These are phyloP conservation scores for Xylariaceae sp. DNA, from an alignment of 2,329 filamentous ascomycete species.

Conservation along the genomic window DNA sequence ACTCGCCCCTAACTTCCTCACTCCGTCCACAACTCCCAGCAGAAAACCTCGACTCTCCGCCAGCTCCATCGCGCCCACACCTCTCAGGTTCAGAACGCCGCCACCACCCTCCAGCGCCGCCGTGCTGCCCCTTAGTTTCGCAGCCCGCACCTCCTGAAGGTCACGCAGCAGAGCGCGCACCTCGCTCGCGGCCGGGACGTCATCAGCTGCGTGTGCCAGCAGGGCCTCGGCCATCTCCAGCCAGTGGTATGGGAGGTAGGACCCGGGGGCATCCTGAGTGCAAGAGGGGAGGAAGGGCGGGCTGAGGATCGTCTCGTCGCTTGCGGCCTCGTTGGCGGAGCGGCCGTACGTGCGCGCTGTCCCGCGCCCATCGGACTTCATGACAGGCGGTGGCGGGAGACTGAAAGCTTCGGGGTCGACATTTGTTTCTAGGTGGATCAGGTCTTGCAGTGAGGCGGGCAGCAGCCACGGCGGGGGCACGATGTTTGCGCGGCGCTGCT, in stretches of 20 bases:
- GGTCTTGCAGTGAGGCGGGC: conserved; percentile 66
- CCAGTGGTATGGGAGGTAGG: conserved; percentile 89
- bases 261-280: conserved; percentile 62
- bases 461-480: conserved; percentile 86
- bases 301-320: conserved; percentile 37
- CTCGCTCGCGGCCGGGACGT: conserved; percentile 68
- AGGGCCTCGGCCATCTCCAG: conserved; percentile 85
- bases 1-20: conserved; percentile 78
- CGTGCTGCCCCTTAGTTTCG: conserved; percentile 78
- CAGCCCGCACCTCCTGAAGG: conserved; percentile 79
- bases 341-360: conserved; percentile 33
- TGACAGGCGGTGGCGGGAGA: conserved; percentile 65
- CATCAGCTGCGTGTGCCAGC: conserved; percentile 78
- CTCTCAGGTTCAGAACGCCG: conserved; percentile 64
- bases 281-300: conserved; percentile 78
- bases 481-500: conserved; percentile 90
- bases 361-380: conserved; percentile 42
- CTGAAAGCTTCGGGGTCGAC: conserved; percentile 69
- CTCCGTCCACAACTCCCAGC: conserved; percentile 77
- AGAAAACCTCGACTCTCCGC: conserved; percentile 83
- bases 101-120: conserved; percentile 66
- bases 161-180: conserved; percentile 75
- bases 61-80: conserved; percentile 90
- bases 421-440: conserved; percentile 78
- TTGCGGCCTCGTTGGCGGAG: conserved; percentile 24